Base-by-base conservation (phyloP, 2,329 filamentous ascomycete genomes). In the Paecilomyces dactylethromorphus region DNA sequence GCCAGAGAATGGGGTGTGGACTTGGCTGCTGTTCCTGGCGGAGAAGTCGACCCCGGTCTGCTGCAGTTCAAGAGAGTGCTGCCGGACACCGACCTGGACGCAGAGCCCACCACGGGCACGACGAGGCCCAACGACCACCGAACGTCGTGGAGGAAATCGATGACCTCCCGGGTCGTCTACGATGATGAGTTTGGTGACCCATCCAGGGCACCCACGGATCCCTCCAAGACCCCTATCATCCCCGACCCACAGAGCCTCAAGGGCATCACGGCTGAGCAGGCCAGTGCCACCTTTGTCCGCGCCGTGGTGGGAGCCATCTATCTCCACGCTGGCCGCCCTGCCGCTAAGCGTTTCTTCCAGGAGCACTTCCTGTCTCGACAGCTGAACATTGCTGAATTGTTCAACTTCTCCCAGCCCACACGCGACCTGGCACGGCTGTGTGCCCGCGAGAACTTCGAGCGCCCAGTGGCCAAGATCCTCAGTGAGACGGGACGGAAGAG, bases 1-100 rank as follows among this genome's bases (percentile, higher is more conserved):
- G 86, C 90, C 15, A 80, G 83, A 62, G 89, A 94, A 77, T 99
- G 94, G 94, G 94, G 94, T 76, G 86, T 97, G 15, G 93, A 97
- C 73, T 78, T 82, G 51, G 93, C 91, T n/a, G 90, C 89, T 11
- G 88, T 86, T 21, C 94, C 94, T 0, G 94, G 93, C 55, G 85
- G 85, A 60, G 93, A 97, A 77, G 92, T 97, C 58, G 94, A 99
- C 72, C 88, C 92, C 0, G 94, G 93, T 5, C 80, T 96, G 57
- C 80, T 99, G 61, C 94, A 97, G 72, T 96, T 92, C 81, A 76
- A 76, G 76, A 71, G 82, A 58, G 62, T 81, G 24, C 67, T 72
- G 10, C 75, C 81, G 4, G 79, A 79, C 7, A 69, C 71, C 33
- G 65, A 72, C 26, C 24, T 73, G 32, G 74, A 82, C 56, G 66